Evolutionary conservation across 106 monocot species (phyloP).

Genomic region (Hemerocallis citrina): DNA sequence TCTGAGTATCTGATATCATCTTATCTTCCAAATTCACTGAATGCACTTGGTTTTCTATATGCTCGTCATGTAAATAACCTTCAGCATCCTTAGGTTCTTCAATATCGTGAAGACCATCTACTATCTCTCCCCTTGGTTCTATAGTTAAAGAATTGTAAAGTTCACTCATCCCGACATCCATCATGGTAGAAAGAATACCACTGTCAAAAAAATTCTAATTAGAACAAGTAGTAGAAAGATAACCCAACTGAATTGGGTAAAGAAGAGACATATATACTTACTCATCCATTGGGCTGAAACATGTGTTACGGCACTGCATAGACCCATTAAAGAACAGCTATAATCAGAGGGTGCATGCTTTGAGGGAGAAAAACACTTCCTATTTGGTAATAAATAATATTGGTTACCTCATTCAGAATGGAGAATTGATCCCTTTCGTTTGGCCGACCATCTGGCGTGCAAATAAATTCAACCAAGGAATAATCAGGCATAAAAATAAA

Average conservation of each 20-base stretch:
- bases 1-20: neutral
- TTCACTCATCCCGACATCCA: conserved; percentile 36
- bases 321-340: conserved; percentile 1
- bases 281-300: conserved; percentile 65
- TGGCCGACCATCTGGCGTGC: conserved; percentile 9
- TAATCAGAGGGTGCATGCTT: neutral
- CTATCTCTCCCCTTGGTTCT: conserved; percentile 4
- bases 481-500: neutral
- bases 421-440: conserved; percentile 6
- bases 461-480: neutral
- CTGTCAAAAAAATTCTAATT: conserved; percentile 23
- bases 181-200: conserved; percentile 27
- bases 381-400: neutral
- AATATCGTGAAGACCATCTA: conserved; percentile 4
- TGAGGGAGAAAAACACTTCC: neutral
- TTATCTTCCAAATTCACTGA: neutral
- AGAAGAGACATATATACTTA: conserved; percentile 19
- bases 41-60: conserved; percentile 3
- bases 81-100: conserved; percentile 6
- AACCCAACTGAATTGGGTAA: neutral
- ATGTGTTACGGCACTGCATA: conserved; percentile 20
- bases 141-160: conserved; percentile 5
- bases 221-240: neutral
- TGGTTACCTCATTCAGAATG: conserved; percentile 11
- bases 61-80: neutral